These are phyloP conservation scores for Daedaleopsis sinensis DNA, from an alignment of 768 basidiomycete species.

Conservation along the genomic window DNA sequence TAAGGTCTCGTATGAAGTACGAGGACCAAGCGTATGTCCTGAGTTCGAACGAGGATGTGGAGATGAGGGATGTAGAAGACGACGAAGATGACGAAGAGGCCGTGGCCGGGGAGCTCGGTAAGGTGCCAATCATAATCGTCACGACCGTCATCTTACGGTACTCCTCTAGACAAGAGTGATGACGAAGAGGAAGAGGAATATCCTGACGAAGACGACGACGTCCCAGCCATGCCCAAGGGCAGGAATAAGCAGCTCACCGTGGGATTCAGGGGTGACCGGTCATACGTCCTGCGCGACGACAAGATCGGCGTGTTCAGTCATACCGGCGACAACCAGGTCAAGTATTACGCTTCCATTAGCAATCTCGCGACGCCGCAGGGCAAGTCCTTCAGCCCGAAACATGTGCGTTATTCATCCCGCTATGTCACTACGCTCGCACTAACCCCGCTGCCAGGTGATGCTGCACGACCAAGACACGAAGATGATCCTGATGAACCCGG, in stretches of 20 bases:
- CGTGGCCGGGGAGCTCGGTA: conserved; percentile 71
- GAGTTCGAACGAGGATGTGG: conserved; percentile 79
- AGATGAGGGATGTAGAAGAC: conserved; percentile 81
- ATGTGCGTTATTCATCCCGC: conserved; percentile 51
- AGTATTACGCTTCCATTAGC: conserved; percentile 87
- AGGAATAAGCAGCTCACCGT: conserved; percentile 89
- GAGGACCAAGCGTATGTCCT: conserved; percentile 90
- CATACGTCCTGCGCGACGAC: conserved; percentile 90
- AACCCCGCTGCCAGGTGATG: conserved; percentile 69
- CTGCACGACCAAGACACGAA: conserved; percentile 94
- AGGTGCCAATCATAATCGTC: conserved; percentile 4
- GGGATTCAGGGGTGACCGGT: conserved; percentile 93
- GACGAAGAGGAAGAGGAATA: conserved; percentile 38
- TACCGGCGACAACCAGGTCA: conserved; percentile 67
- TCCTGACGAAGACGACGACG: conserved; percentile 48
- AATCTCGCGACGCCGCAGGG: conserved; percentile 81
- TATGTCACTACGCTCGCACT: neutral
- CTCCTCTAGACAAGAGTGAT: conserved; percentile 27
- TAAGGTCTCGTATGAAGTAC: conserved; percentile 39
- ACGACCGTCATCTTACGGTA: neutral
- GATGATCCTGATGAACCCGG: conserved; percentile 90
- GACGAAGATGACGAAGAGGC: conserved; percentile 80
- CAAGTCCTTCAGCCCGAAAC: conserved; percentile 81
- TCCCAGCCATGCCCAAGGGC: conserved; percentile 47
- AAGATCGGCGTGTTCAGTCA: conserved; percentile 91